Base-by-base conservation (phyloP, 148 eudicot genomes). In the Silene latifolia region DNA sequence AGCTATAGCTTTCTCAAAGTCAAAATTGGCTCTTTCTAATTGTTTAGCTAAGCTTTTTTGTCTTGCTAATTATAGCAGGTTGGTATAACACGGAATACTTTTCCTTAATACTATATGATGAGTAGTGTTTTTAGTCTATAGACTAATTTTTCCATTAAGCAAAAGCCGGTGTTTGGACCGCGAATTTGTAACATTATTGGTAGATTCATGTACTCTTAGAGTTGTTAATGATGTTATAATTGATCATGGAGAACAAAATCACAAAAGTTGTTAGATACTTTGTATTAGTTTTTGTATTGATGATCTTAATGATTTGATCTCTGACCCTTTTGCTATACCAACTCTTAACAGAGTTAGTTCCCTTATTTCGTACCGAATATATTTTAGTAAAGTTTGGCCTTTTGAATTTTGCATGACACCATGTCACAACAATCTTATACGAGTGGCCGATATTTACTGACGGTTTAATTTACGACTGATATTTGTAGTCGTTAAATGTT, bases 231-330 rank as follows among this genome's bases (percentile, higher is more conserved):
- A 46, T 67, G 23, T 67, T 68, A 53, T 44, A 57, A 71, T 57
- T 57, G 72, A 65, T 80, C 21, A 27, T 71, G 63, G 54, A 64
- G 75, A 75, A 63, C 54, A 71, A 76, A 64, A 80, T 80, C 79
- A 14, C 73, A 57, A 66, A 76, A 68, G 72, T 14, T 65, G 82
- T 35, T 80, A 56, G 76, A 76, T 80, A 73, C 44, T 39, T 7
- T 39, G 15, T 48, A 72, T 76, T 76, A 76, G 44, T 75, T 25
- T 70, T 75, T 75, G 67, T 70, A 51, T 57, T 21, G 63, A 47
- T 77, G 32, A 67, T 63, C 25, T 44, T 3, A n/a, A 17, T 27
- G 53, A 57, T 64, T 47, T 42, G 20, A 23, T 63, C 35, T 72
- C 67, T 71, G 57, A 75, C 63, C 69, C 25, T 25, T 58, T 75